Conservation (phyloP, 2,329 filamentous ascomycete species). For the Exophiala oligosperma region DNA sequence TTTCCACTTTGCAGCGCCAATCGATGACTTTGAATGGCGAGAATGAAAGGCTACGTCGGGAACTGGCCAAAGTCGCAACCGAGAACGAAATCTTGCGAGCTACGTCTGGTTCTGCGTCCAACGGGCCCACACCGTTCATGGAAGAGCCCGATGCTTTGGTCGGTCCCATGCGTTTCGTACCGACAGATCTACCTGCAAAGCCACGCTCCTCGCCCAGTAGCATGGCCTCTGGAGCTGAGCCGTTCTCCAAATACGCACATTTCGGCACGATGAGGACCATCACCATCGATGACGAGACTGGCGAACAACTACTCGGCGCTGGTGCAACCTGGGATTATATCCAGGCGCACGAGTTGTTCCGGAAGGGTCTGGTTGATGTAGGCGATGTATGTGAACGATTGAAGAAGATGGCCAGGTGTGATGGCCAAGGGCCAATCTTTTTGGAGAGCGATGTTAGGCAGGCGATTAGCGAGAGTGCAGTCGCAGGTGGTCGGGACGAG, state of each 20-base stretch:
- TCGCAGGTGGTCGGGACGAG: slow-evolving; percentile 71
- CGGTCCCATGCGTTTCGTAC: slow-evolving; percentile 70
- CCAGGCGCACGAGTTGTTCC: slow-evolving; percentile 74
- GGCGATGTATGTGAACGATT: slow-evolving; percentile 76
- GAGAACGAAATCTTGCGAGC: slow-evolving; percentile 92
- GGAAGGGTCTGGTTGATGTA: slow-evolving; percentile 76
- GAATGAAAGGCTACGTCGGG: slow-evolving; percentile 81
- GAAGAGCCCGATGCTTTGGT: slow-evolving; percentile 39
- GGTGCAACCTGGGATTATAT: slow-evolving; percentile 89
- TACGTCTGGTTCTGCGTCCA: slow-evolving; percentile 54
- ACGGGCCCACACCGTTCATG: slow-evolving; percentile 27
- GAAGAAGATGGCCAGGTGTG: slow-evolving; percentile 73
- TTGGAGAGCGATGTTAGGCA: slow-evolving; percentile 70
- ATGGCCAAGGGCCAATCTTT: slow-evolving; percentile 87
- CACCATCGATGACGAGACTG: slow-evolving; percentile 58
- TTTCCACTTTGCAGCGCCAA: slow-evolving; percentile 72
- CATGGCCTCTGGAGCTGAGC: slow-evolving; percentile 35
- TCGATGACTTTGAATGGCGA: slow-evolving; percentile 73
- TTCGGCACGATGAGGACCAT: slow-evolving; percentile 23
- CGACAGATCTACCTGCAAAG: slow-evolving; percentile 69
- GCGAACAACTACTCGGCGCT: slow-evolving; percentile 70
- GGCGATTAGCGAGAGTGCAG: slow-evolving; percentile 77
- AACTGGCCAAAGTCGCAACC: slow-evolving; percentile 79
- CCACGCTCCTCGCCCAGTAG: slow-evolving; percentile 33
- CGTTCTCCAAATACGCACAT: slow-evolving; percentile 31